phyloP scores from a whole-genome alignment of 345 rosid species.

The Brassica incana region DNA sequence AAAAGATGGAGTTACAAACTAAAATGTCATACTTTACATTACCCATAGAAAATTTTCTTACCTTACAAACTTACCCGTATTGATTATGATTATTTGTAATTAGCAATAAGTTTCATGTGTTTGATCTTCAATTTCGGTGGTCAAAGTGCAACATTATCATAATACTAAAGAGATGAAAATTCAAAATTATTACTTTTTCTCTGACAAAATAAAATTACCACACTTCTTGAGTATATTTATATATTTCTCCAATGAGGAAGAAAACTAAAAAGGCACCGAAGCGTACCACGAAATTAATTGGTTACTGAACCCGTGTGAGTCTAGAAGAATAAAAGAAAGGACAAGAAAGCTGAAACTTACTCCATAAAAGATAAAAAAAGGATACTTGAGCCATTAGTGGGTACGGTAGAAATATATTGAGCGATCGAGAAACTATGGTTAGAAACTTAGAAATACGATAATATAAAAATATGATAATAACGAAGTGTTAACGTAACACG shows the following conservation, averaged over 20 bases:
- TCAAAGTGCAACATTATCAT: not conserved
- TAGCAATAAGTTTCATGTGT: too few species aligned
- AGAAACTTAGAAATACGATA: not conserved
- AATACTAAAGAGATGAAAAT: not conserved
- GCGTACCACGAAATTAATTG: conserved; percentile 32
- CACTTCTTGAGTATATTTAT: not conserved
- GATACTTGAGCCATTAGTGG: conserved; percentile 21
- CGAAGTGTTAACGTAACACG: conserved; percentile 20
- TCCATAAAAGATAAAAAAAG: conserved; percentile 30
- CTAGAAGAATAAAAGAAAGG: conserved; percentile 32
- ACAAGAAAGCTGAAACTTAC: conserved; percentile 37
- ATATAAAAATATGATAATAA: not conserved
- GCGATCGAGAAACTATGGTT: not conserved
- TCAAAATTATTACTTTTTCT: too few species aligned
- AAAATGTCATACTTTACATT: too few species aligned
- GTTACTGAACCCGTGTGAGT: conserved; percentile 30
- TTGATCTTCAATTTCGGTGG: too few species aligned
- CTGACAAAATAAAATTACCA: not conserved
- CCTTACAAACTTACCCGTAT: too few species aligned
- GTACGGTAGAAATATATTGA: not conserved
- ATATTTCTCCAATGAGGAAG: not conserved
- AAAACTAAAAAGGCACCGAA: conserved; percentile 24
- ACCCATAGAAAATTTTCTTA: too few species aligned
- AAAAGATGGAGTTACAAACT: too few species aligned
- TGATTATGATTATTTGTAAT: too few species aligned